Percentiles rank a stretch among this genome's conserved stretches.
Conservation (phyloP, 441 rosid species). For the Erodium trifolium region DNA sequence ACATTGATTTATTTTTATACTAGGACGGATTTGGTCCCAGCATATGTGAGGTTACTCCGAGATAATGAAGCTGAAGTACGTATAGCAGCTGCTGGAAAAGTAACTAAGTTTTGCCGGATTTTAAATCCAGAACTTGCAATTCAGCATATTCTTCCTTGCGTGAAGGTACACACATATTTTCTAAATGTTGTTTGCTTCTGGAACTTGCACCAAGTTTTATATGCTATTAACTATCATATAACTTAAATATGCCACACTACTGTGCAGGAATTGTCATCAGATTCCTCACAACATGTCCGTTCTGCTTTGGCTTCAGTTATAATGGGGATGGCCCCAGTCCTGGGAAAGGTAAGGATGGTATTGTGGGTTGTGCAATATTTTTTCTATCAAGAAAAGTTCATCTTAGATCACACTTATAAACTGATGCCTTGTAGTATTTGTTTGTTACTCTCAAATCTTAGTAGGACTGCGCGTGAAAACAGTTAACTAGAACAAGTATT, state of each 20-base stretch:
- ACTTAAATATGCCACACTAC: not conserved
- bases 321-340: slow-evolving; percentile 98
- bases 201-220: not conserved
- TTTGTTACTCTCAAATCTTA: too few species aligned
- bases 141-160: slow-evolving; percentile 80
- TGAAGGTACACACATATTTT: slow-evolving; percentile 38
- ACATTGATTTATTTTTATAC: slow-evolving; percentile 10
- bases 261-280: slow-evolving; percentile 85
- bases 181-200: not conserved
- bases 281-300: slow-evolving; percentile 95
- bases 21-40: slow-evolving; percentile 83
- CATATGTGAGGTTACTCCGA: slow-evolving; percentile 79
- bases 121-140: slow-evolving; percentile 74
- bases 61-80: slow-evolving; percentile 99
- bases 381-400: not conserved
- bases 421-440: too few species aligned
- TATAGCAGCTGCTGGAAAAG: slow-evolving; percentile 97
- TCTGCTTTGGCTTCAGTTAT: slow-evolving; percentile 96
- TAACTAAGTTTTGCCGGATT: slow-evolving; percentile 74
- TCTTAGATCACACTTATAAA: too few species aligned
- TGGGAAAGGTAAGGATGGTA: slow-evolving; percentile 62
- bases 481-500: too few species aligned
- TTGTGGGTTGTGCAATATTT: not conserved
- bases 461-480: too few species aligned
- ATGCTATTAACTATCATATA: not conserved